Percentiles rank a stretch among this genome's conserved stretches.
Conservation (phyloP, 768 basidiomycete species). For the Leccinum subgranulosum region DNA sequence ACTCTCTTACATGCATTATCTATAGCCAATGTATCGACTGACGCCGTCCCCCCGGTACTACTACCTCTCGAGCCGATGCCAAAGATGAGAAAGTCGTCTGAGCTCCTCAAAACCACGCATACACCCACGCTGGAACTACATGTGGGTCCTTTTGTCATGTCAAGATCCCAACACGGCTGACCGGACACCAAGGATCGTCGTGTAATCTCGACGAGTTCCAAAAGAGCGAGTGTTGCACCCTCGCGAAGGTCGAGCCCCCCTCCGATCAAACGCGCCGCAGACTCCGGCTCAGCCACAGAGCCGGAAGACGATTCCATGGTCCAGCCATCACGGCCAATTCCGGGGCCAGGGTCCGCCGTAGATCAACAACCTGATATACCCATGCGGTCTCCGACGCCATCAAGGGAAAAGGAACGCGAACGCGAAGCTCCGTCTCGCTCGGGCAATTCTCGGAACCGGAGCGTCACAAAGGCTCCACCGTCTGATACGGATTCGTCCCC, state of each 20-base stretch:
- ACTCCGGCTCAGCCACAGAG: slow-evolving; percentile 29
- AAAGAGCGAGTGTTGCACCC: background rate
- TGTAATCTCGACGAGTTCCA: slow-evolving; percentile 1
- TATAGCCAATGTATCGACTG: slow-evolving; percentile 52
- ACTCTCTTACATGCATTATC: slow-evolving; percentile 11
- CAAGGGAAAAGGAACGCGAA: slow-evolving; percentile 6
- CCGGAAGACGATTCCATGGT: slow-evolving; percentile 20
- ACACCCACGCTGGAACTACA: slow-evolving; percentile 8
- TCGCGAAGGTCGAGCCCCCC: slow-evolving; percentile 10
- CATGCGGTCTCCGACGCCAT: slow-evolving; percentile 22
- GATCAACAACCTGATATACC: slow-evolving; percentile 14
- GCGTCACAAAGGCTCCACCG: slow-evolving; percentile 20
- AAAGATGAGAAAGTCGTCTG: slow-evolving; percentile 11
- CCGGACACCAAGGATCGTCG: slow-evolving; percentile 14
- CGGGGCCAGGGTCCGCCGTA: background rate
- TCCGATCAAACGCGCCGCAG: slow-evolving; percentile 10
- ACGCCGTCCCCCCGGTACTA: slow-evolving; percentile 45
- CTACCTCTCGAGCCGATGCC: slow-evolving; percentile 18
- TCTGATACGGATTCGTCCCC: slow-evolving; percentile 55
- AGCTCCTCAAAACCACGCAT: slow-evolving; percentile 5
- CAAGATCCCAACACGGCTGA: slow-evolving; percentile 9
- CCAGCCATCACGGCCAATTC: background rate
- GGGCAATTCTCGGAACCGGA: slow-evolving; percentile 22
- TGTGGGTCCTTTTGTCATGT: slow-evolving; percentile 17
- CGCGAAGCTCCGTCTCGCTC: slow-evolving; percentile 1